Evolutionary conservation across 495 filamentous ascomycete species (phyloP), one percentile per base, ranked within the genome.

Genomic region (Hypoxylon intermedium): DNA sequence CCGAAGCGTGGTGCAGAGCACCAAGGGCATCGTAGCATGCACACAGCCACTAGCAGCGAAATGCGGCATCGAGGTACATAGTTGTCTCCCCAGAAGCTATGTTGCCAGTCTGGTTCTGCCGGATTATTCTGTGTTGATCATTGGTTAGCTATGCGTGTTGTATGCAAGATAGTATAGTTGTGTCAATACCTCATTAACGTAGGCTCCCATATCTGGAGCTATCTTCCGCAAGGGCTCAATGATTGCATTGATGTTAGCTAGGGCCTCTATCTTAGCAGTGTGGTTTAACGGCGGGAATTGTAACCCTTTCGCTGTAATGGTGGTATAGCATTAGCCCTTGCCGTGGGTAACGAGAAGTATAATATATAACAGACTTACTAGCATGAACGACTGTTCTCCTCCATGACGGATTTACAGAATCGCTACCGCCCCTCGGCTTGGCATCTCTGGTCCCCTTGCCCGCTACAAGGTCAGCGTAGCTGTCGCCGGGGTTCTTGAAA

Each of bases 11-110:
- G 89, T 98, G 6, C 92, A 98, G 70, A 97, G 92, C 72, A 90
- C 89, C n/a, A 88, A 95, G 72, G 94, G 92, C 28, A 96, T 98
- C 40, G 88, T 98, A 46, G 82, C 93, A 23, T 96, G 89, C 68
- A 91, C 91, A 1, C 94, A 98, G 74, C 91, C 94, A 6, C 80
- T 98, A 43, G 94, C 94, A 6, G 88, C 90, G 13, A 89, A 90
- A 69, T 93, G 91, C 37, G 94, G 94, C 24, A 83, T 97, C 38
- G n/a, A n/a, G n/a, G 67, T 2, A 60, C 58, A 60, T 85, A 85
- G 28, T 83, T 79, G 0, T 63, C 38, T 2, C 83, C 84, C 70
- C 74, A 86, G 67, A 83, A 83, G 5, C 70, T 68, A n/a, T 65
- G 58, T 46, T 78, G 72, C 74, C 73, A 84, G 24, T 82, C 54